These are phyloP conservation scores for Aureobasidium leucospermi DNA, from an alignment of 2,329 filamentous ascomycete species.

Conservation along the genomic window DNA sequence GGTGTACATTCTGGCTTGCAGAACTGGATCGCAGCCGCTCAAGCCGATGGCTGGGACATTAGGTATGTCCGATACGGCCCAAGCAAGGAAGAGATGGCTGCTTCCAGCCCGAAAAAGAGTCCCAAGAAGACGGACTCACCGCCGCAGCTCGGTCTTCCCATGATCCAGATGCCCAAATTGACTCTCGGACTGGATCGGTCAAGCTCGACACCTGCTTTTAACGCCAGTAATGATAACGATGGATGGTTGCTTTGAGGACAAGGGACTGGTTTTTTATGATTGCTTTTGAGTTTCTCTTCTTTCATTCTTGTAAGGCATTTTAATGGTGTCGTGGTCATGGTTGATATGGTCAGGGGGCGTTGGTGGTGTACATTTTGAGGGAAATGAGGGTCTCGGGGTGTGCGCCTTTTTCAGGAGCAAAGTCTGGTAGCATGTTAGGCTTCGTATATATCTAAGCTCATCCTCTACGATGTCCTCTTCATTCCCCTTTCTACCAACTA, in stretches of 20 bases:
- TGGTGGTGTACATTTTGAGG: not conserved
- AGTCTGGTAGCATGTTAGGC: not conserved
- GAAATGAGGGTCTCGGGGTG: not conserved
- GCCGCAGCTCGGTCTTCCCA: conserved; percentile 14
- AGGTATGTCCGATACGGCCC: conserved; percentile 71
- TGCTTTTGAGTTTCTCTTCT: not conserved
- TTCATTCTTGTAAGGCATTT: conserved; percentile 2
- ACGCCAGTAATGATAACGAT: conserved; percentile 14
- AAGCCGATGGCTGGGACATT: conserved; percentile 82
- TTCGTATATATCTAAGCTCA: not conserved
- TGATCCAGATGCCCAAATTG: conserved; percentile 10
- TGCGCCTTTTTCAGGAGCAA: not conserved
- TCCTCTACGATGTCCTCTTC: not conserved
- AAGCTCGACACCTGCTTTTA: conserved; percentile 2
- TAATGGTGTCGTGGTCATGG: not conserved
- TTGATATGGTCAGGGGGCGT: not conserved
- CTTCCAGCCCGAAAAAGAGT: conserved; percentile 34
- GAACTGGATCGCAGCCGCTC: conserved; percentile 83
- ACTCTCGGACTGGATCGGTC: conserved; percentile 13
- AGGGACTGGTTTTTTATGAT: not conserved
- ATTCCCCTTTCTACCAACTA: conserved; percentile 61
- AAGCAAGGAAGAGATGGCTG: conserved; percentile 33
- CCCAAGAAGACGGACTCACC: conserved; percentile 14
- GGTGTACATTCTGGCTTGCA: conserved; percentile 81
- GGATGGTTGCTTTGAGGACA: conserved; percentile 15